A percentile compares a stretch with the other conserved stretches of the same genome.
Evolutionary conservation across 2,329 filamentous ascomycete genomes (phyloP).

Genomic region (Hypoxylon sp.): DNA sequence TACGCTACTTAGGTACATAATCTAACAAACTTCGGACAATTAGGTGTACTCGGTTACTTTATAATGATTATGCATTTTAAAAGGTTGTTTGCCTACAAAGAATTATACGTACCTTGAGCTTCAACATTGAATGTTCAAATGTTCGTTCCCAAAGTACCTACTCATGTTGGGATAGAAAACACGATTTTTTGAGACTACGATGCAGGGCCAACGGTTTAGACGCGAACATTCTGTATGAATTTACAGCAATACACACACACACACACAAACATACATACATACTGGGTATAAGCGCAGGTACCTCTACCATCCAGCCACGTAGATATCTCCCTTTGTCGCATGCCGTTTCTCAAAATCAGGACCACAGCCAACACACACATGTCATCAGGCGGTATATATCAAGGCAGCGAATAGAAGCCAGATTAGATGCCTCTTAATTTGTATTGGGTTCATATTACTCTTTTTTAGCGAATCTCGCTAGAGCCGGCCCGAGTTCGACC

Average conservation of each 20-base stretch:
- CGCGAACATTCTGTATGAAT: conserved; percentile 8
- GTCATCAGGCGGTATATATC: conserved; percentile 27
- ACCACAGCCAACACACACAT: conserved; percentile 32
- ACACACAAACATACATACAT: too few relatives aligned
- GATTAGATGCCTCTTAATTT: conserved; percentile 29
- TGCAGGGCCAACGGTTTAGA: conserved; percentile 8
- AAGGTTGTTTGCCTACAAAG: background rate
- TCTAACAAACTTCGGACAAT: conserved; percentile 9
- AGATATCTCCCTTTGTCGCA: conserved; percentile 21
- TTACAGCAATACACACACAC: conserved; percentile 14
- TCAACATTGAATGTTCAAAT: too few relatives aligned
- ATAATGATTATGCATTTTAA: background rate
- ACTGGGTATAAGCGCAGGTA: conserved; percentile 36
- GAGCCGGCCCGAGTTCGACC: conserved; percentile 84
- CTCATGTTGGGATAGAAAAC: background rate
- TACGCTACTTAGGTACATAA: background rate
- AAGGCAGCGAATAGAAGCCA: conserved; percentile 24
- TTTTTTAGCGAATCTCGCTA: conserved; percentile 87
- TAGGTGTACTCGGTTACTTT: conserved; percentile 1
- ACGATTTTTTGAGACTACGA: conserved; percentile 10
- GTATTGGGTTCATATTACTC: conserved; percentile 58
- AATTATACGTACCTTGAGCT: too few relatives aligned
- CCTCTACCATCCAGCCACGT: conserved; percentile 38
- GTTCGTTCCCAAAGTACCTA: too few relatives aligned
- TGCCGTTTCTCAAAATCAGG: conserved; percentile 19